phyloP scores from a whole-genome alignment of 1,139 yeast genomes.

The Neolecta irregularis region DNA sequence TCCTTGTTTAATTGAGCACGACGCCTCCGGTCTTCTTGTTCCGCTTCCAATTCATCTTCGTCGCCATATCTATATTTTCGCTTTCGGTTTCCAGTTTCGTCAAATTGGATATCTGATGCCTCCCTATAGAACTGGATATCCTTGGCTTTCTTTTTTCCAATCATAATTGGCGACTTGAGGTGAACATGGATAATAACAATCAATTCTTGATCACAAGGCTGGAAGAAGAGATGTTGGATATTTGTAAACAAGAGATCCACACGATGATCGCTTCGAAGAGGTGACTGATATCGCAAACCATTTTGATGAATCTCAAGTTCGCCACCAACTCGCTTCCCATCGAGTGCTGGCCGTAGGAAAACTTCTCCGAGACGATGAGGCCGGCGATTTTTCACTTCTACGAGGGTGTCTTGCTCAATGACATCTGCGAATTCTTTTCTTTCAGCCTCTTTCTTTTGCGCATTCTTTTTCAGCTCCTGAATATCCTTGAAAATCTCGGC shows the following conservation, averaged over 20 bases:
- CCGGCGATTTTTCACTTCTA: conserved; percentile 58
- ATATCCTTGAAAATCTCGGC: conserved; percentile 79
- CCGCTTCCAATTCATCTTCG: conserved; percentile 96
- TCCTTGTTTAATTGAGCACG: conserved; percentile 84
- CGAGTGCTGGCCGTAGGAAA: conserved; percentile 89
- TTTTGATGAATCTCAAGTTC: conserved; percentile 84
- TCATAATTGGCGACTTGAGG: conserved; percentile 80
- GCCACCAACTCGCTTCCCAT: conserved; percentile 88
- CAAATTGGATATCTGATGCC: conserved; percentile 91
- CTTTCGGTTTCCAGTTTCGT: conserved; percentile 92
- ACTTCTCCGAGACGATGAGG: conserved; percentile 78
- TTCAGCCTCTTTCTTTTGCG: conserved; percentile 80
- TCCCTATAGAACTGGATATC: conserved; percentile 94
- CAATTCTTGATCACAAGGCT: conserved; percentile 89
- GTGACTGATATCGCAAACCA: conserved; percentile 84
- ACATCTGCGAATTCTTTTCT: conserved; percentile 89
- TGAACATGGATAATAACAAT: conserved; percentile 87
- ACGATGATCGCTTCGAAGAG: conserved; percentile 62
- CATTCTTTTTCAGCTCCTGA: conserved; percentile 81
- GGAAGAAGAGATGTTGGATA: conserved; percentile 85
- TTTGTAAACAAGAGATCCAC: conserved; percentile 81
- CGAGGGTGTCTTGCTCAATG: conserved; percentile 74
- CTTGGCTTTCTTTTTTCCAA: conserved; percentile 88
- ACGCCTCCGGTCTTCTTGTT: conserved; percentile 92
- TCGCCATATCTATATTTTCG: conserved; percentile 87